Evolutionary conservation across 495 filamentous ascomycete genomes (phyloP).

Genomic region (Cercophora newfieldiana): DNA sequence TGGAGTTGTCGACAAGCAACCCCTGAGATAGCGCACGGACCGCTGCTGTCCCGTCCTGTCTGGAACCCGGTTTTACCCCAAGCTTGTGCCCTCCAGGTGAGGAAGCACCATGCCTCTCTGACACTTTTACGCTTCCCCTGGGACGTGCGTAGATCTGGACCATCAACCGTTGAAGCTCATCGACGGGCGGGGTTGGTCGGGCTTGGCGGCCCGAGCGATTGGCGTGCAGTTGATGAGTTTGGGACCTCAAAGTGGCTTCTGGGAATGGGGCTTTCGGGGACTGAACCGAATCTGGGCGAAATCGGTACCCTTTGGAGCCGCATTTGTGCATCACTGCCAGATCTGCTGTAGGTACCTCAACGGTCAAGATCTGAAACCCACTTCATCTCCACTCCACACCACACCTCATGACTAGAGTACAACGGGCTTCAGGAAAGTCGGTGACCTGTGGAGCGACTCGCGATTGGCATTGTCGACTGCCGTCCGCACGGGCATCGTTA

Average conservation of each 20-base stretch:
- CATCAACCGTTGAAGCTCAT: not conserved
- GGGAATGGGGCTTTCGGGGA: not conserved
- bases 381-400: not conserved
- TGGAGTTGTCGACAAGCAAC: not conserved
- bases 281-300: not conserved
- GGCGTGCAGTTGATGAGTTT: not conserved
- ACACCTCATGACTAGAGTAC: not conserved
- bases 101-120: not conserved
- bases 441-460: not conserved
- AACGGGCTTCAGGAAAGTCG: not conserved
- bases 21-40: not conserved
- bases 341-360: not conserved
- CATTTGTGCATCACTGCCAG: not conserved
- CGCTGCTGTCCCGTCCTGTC: not conserved
- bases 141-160: not conserved
- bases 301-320: not conserved
- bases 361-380: not conserved
- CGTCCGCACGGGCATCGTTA: not conserved
- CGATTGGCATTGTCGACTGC: not conserved
- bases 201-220: slow-evolving; percentile 4
- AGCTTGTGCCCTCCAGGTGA: not conserved
- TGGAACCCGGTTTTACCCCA: not conserved
- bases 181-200: not conserved
- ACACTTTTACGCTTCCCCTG: not conserved
- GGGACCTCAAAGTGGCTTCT: not conserved